Percentiles rank a stretch among this genome's conserved stretches.
These are phyloP conservation scores for Zopfia rhizophila DNA, from an alignment of 2,329 filamentous ascomycete species.

Conservation along the genomic window DNA sequence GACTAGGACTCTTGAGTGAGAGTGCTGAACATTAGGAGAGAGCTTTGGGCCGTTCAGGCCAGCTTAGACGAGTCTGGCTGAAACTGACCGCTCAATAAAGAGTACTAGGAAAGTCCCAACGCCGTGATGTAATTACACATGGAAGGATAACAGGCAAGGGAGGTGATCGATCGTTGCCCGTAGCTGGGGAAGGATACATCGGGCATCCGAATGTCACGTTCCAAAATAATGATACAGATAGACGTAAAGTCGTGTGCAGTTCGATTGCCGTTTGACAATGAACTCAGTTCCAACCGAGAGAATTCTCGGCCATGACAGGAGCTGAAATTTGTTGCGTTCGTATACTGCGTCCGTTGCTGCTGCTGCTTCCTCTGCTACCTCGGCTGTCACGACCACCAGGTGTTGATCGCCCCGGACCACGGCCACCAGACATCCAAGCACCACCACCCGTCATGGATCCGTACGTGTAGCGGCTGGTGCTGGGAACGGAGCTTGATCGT, in stretches of 20 bases:
- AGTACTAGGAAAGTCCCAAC: conserved; percentile 13
- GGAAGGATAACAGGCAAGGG: conserved; percentile 9
- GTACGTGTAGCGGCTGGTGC: conserved; percentile 66
- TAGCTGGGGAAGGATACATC: conserved; percentile 17
- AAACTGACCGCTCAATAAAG: conserved; percentile 5
- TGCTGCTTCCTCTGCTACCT: conserved; percentile 62
- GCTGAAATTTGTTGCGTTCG: conserved; percentile 82
- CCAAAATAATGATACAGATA: conserved; percentile 39
- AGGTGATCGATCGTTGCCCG: conserved; percentile 8
- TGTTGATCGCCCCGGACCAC: conserved; percentile 47
- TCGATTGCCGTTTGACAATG: not conserved
- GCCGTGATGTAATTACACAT: conserved; percentile 34
- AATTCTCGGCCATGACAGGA: conserved; percentile 93
- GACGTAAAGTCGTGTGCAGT: conserved; percentile 30
- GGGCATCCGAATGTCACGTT: conserved; percentile 15
- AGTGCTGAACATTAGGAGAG: conserved; percentile 47
- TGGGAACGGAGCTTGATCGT: conserved; percentile 79
- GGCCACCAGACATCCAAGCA: conserved; percentile 59
- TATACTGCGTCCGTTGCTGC: conserved; percentile 72
- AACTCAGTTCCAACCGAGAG: conserved; percentile 87
- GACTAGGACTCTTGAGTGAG: conserved; percentile 40
- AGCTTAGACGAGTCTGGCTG: conserved; percentile 24
- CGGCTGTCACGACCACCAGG: conserved; percentile 53
- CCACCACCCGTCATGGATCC: conserved; percentile 54
- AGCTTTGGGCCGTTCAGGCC: conserved; percentile 23